A percentile compares a stretch with the other conserved stretches of the same genome.
Evolutionary conservation across 306 rosid genomes (phyloP).

Genomic region (Spatholobus suberectus): DNA sequence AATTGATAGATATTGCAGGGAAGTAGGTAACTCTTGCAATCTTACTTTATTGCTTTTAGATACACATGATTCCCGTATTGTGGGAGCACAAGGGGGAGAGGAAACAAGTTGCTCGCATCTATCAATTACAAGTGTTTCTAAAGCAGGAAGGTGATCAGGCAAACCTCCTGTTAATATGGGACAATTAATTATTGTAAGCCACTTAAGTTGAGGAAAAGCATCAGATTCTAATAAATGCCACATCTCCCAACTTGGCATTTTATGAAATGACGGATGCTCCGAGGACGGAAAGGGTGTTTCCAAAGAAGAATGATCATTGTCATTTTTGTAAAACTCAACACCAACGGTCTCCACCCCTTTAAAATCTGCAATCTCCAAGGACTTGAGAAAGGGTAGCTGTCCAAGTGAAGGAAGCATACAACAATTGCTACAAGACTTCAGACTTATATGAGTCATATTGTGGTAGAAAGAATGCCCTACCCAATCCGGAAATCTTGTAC

Average conservation of each 20-base stretch:
- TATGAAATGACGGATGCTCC: fast-evolving
- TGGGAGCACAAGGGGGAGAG: not conserved
- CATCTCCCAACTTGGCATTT: not conserved
- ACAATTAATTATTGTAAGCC: too few relatives aligned
- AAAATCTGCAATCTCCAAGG: not conserved
- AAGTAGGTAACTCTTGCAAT: not conserved
- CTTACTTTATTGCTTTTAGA: not conserved
- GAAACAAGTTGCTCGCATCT: not conserved
- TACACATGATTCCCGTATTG: not conserved
- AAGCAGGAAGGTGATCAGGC: not conserved
- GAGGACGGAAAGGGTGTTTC: conserved; percentile 3
- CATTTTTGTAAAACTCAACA: not conserved
- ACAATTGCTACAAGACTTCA: not conserved
- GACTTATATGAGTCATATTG: not conserved
- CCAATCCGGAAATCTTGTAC: conserved; percentile 29
- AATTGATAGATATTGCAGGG: not conserved
- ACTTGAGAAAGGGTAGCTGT: conserved; percentile 12
- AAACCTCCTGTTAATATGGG: not conserved
- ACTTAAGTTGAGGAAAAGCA: conserved; percentile 12
- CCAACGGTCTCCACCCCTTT: not conserved
- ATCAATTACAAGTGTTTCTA: not conserved
- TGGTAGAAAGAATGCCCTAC: not conserved
- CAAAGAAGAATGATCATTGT: not conserved
- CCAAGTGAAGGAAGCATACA: conserved; percentile 35
- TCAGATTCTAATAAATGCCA: not conserved